Evolutionary conservation across 2,329 filamentous ascomycete species (phyloP), one percentile per base, ranked within the genome.

Genomic region (Xylaria sp.): DNA sequence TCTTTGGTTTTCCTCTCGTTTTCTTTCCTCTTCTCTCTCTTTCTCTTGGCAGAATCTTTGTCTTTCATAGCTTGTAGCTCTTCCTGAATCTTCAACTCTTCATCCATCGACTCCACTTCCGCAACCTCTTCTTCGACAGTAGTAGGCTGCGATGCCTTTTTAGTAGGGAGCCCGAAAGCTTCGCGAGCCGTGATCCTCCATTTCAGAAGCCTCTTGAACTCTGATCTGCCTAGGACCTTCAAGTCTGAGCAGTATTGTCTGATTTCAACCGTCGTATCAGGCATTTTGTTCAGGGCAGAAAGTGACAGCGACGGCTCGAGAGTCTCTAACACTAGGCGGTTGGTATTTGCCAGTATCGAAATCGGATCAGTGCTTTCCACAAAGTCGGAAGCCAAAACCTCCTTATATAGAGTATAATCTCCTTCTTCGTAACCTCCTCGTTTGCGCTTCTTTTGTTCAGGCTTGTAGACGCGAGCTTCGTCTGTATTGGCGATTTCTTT

Each of bases 391-490:
- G 93, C 94, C 0, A 92, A 81, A 2, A 91, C 85, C 72, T 97
- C 92, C 75, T 97, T 96, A 81, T 90, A 96, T 71, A 97, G 92
- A 4, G 88, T 94, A 76, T 90, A 97, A 68, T 99, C 93, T 35
- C 92, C 94, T 77, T 99, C 95, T 68, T 98, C 94, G 68, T 99
- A 99, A 83, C 95, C 95, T 44, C 96, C 94, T 81, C 95, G 85
- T 85, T 97, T 98, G 60, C 95, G 84, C 86, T 97, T 99, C 84
- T 98, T 99, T 73, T 92, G 83, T 74, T 99, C 95, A 0, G 95
- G 95, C 68, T 99, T 97, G 82, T 94, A 99, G 2, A 99, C 95
- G 76, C 96, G 97, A 38, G 95, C 95, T 76, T 99, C 95, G 69
- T 98, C 96, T 77, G 98, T 99, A 1, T 93, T 92, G 0, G 89